Evolutionary conservation across 495 filamentous ascomycete species (phyloP).

Genomic region (Penicillium silybi): DNA sequence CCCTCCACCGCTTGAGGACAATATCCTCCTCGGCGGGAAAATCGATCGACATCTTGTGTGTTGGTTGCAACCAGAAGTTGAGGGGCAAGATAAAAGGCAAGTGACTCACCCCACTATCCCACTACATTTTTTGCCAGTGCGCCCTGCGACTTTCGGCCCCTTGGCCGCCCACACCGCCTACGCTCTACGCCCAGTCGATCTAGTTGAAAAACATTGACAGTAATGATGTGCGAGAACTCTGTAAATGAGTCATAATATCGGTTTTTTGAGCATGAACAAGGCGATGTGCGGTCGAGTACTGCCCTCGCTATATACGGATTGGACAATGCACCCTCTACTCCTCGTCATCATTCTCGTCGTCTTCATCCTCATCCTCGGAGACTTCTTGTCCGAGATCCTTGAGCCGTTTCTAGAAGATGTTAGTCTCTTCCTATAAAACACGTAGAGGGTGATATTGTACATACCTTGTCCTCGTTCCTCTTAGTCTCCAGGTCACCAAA

Average conservation of each 20-base stretch:
- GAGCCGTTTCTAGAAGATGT: constrained; percentile 58
- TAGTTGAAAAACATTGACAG: too few species aligned
- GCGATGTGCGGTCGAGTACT: not conserved
- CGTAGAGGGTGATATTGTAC: constrained; percentile 13
- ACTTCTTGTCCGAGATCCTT: constrained; percentile 68
- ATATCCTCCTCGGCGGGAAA: constrained; percentile 88
- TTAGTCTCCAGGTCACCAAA: constrained; percentile 90
- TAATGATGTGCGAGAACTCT: too few species aligned
- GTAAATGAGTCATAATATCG: not conserved
- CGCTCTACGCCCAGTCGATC: too few species aligned
- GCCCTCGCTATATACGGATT: constrained; percentile 12
- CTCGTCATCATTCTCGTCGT: constrained; percentile 56
- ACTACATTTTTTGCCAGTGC: too few species aligned
- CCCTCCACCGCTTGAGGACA: constrained; percentile 76
- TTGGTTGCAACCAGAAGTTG: constrained; percentile 16
- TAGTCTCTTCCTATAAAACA: constrained; percentile 13
- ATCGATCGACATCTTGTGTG: constrained; percentile 70
- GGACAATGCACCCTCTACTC: constrained; percentile 23
- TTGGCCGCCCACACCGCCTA: too few species aligned
- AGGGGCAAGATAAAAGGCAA: constrained; percentile 21
- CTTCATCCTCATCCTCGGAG: constrained; percentile 71
- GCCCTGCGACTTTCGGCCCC: too few species aligned
- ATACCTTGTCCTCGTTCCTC: constrained; percentile 73
- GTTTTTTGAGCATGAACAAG: not conserved
- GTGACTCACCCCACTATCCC: too few species aligned